A percentile compares a stretch with the other conserved stretches of the same genome.
Conservation (phyloP, 495 filamentous ascomycete genomes). For the Cladorrhinum samala region DNA sequence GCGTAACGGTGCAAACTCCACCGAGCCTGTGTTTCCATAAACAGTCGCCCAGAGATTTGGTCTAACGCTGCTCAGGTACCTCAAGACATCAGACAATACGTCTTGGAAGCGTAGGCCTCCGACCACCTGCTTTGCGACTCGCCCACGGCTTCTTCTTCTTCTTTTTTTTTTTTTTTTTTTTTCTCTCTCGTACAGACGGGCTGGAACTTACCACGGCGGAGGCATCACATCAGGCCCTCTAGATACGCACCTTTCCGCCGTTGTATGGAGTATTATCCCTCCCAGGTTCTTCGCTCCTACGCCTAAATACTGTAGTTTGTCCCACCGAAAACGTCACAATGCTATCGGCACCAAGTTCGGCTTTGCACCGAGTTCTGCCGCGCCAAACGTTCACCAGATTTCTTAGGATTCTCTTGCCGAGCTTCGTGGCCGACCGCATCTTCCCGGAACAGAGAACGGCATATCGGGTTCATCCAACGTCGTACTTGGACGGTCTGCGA, state of each 20-base stretch:
- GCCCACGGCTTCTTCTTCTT: neutral
- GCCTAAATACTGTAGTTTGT: neutral
- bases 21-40: neutral
- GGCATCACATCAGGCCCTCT: neutral
- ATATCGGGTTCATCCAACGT: constrained; percentile 36
- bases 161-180: no score
- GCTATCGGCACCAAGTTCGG: neutral
- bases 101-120: neutral
- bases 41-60: neutral
- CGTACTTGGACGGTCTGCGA: constrained; percentile 50
- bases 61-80: neutral
- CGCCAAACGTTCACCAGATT: constrained; percentile 4
- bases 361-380: neutral
- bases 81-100: neutral
- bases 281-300: neutral
- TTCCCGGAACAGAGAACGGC: constrained; percentile 25
- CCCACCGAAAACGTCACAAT: neutral
- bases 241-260: neutral
- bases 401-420: constrained; percentile 25
- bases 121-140: neutral
- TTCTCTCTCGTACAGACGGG: neutral
- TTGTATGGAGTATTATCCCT: neutral
- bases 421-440: constrained; percentile 28
- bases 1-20: neutral
- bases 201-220: neutral